These are phyloP conservation scores for Ceratocystiopsis brevicomis DNA, from an alignment of 2,329 filamentous ascomycete species.

Conservation along the genomic window DNA sequence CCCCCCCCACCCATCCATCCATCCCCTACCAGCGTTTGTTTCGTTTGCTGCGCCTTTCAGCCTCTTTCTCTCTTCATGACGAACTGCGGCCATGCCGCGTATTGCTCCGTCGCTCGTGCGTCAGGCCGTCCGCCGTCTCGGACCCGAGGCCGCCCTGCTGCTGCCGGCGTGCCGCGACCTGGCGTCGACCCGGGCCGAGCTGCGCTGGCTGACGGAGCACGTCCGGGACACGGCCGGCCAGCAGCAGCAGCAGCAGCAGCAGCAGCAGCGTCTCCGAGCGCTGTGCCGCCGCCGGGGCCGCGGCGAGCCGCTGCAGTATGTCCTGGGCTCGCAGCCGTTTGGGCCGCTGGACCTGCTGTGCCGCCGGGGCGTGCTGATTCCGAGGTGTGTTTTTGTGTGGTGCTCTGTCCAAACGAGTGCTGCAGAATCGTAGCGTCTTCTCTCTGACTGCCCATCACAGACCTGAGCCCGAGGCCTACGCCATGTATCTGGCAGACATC, in stretches of 20 bases:
- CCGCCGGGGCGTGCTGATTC: constrained; percentile 63
- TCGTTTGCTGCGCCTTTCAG: too few relatives aligned
- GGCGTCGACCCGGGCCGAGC: constrained; percentile 44
- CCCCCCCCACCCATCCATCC: too few relatives aligned
- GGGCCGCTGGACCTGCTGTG: constrained; percentile 66
- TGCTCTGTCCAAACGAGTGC: neutral
- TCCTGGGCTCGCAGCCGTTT: constrained; percentile 78
- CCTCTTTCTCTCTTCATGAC: too few relatives aligned
- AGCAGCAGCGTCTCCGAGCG: constrained; percentile 12
- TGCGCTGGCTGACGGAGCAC: constrained; percentile 54
- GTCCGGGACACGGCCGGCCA: constrained; percentile 13
- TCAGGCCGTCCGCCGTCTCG: constrained; percentile 28
- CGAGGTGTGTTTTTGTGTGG: constrained; percentile 30
- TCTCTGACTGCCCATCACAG: constrained; percentile 17
- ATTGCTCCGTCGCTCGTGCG: constrained; percentile 38
- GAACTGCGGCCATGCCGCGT: constrained; percentile 49
- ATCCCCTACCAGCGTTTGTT: too few relatives aligned
- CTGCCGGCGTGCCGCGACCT: constrained; percentile 46
- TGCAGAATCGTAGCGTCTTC: too few relatives aligned
- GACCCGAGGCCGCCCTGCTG: constrained; percentile 38
- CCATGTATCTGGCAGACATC: constrained; percentile 29
- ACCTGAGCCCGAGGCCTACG: constrained; percentile 54
- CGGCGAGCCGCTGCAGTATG: constrained; percentile 72
- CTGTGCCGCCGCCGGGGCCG: constrained; percentile 31
- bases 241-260: neutral